Conservation (phyloP, 805 yeast genomes). For the Isabelozyma pseudorhagii region DNA sequence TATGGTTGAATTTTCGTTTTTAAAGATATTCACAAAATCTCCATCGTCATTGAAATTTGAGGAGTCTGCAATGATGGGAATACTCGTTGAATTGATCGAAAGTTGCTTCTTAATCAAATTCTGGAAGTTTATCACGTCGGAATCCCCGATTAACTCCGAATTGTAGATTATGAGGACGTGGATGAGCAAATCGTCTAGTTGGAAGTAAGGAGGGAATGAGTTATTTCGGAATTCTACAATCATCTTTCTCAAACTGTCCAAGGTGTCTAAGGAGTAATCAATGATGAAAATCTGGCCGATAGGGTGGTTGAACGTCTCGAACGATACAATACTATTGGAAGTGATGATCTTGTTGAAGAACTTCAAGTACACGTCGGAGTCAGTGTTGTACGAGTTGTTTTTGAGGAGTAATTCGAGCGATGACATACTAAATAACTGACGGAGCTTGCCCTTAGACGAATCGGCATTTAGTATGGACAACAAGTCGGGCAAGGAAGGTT, state of each 20-base stretch:
- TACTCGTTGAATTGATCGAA: slow-evolving; percentile 23
- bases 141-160: slow-evolving; percentile 18
- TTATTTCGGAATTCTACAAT: slow-evolving; percentile 48
- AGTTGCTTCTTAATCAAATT: slow-evolving; percentile 20
- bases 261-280: slow-evolving; percentile 47
- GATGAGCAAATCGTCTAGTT: slow-evolving; percentile 56
- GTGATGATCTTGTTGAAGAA: slow-evolving; percentile 59
- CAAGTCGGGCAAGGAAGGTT: slow-evolving; percentile 37
- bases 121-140: slow-evolving; percentile 35
- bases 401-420: slow-evolving; percentile 30
- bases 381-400: slow-evolving; percentile 6
- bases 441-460: slow-evolving; percentile 7
- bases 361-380: slow-evolving; percentile 47
- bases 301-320: slow-evolving; percentile 87
- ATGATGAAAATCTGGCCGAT: slow-evolving; percentile 69
- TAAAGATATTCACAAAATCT: slow-evolving; percentile 4
- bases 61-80: slow-evolving; percentile 7
- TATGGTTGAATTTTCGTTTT: slow-evolving; percentile 38
- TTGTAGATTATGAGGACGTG: slow-evolving; percentile 34
- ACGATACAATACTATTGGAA: slow-evolving; percentile 61
- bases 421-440: slow-evolving; percentile 36
- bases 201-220: slow-evolving; percentile 61
- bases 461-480: slow-evolving; percentile 25
- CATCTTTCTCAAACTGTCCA: slow-evolving; percentile 55
- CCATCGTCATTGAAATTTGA: slow-evolving; percentile 3